Percentiles rank a stretch among this genome's conserved stretches.
Conservation (phyloP, 2,329 filamentous ascomycete species). For the Aureobasidium sp. region DNA sequence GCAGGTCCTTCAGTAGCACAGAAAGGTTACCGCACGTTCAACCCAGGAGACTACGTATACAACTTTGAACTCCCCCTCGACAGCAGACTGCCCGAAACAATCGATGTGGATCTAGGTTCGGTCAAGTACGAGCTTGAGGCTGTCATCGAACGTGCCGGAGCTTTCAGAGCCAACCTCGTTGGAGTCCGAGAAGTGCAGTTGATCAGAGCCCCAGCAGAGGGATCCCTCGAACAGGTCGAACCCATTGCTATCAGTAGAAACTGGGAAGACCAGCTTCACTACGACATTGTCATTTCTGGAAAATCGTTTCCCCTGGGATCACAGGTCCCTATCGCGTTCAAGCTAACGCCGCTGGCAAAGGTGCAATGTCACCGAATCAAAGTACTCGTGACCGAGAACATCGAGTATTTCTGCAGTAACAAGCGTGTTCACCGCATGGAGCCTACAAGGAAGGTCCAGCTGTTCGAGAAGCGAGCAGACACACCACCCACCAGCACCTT, state of each 20-base stretch:
- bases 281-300: slow-evolving; percentile 91
- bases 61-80: slow-evolving; percentile 80
- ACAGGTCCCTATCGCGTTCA: slow-evolving; percentile 87
- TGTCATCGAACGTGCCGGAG: slow-evolving; percentile 74
- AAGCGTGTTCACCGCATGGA: slow-evolving; percentile 79
- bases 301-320: slow-evolving; percentile 88
- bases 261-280: slow-evolving; percentile 92
- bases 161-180: slow-evolving; percentile 81
- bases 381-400: slow-evolving; percentile 80
- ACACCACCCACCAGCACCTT: slow-evolving; percentile 65
- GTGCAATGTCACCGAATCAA: slow-evolving; percentile 90
- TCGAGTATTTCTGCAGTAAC: slow-evolving; percentile 84
- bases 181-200: slow-evolving; percentile 75
- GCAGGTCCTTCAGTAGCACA: slow-evolving; percentile 52
- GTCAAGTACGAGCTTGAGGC: slow-evolving; percentile 86
- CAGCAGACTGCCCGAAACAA: slow-evolving; percentile 71
- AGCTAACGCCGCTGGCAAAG: slow-evolving; percentile 84
- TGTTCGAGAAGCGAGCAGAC: slow-evolving; percentile 84
- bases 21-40: slow-evolving; percentile 80
- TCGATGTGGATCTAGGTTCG: slow-evolving; percentile 74
- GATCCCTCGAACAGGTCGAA: slow-evolving; percentile 82
- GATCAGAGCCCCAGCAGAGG: slow-evolving; percentile 76
- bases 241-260: slow-evolving; percentile 88
- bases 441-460: slow-evolving; percentile 70
- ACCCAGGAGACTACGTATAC: slow-evolving; percentile 64